A percentile compares a stretch with the other conserved stretches of the same genome.
These are phyloP conservation scores for Candolleomyces aberdarensis DNA, from an alignment of 768 basidiomycete genomes.

Conservation along the genomic window DNA sequence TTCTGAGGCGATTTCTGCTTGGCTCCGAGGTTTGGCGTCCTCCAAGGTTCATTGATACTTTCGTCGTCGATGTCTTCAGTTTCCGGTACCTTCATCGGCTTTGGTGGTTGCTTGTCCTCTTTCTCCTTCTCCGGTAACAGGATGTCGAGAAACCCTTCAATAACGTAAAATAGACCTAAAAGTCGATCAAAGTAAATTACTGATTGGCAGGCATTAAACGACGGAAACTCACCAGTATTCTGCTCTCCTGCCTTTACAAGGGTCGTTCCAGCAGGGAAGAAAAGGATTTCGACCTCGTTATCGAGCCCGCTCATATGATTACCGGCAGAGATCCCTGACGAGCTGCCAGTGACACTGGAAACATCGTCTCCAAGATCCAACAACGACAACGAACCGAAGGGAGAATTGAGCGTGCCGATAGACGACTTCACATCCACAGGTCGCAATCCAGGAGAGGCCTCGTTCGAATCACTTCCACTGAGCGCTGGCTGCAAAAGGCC, in stretches of 20 bases:
- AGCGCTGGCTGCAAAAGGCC: conserved; percentile 87
- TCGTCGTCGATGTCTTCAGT: conserved; percentile 4
- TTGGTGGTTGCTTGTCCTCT: conserved; percentile 16
- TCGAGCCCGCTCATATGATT: conserved; percentile 81
- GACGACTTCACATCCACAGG: conserved; percentile 40
- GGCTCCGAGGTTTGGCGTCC: conserved; percentile 29
- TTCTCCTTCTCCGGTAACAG: conserved; percentile 55
- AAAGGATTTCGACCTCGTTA: conserved; percentile 95
- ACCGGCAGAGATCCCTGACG: conserved; percentile 45
- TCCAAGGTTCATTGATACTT: conserved; percentile 34
- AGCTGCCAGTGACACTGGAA: conserved; percentile 42
- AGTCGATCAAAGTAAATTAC: conserved; percentile 5
- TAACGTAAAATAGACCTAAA: conserved; percentile 85
- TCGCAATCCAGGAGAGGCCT: conserved; percentile 61
- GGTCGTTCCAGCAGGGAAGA: conserved; percentile 82
- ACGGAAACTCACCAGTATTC: conserved; percentile 60
- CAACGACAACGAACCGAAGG: conserved; percentile 72
- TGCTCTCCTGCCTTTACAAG: conserved; percentile 88
- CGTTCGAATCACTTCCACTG: conserved; percentile 61
- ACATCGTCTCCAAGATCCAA: conserved; percentile 68
- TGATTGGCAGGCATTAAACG: conserved; percentile 5
- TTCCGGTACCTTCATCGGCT: conserved; percentile 9
- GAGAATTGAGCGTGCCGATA: conserved; percentile 47
- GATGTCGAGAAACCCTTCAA: conserved; percentile 95
- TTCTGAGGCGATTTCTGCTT: conserved; percentile 46